Evolutionary conservation across 768 basidiomycete species (phyloP), one percentile per base, ranked within the genome.

Genomic region (Trametes coccinea): DNA sequence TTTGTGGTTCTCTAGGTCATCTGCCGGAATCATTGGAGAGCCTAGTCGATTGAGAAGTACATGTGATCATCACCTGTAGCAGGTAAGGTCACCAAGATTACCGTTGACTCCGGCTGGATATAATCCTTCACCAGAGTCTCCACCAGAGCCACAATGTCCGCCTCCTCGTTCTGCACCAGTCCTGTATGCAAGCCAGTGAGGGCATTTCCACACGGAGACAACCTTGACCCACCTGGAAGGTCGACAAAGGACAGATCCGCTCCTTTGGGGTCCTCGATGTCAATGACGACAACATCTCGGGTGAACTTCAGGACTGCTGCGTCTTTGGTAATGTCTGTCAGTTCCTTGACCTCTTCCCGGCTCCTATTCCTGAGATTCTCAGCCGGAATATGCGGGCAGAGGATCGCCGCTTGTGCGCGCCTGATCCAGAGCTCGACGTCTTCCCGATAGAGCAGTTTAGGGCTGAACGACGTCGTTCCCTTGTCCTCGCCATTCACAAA

Each of bases 31-130:
- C 17, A 41, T 13, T 16, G 29, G 14, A 17, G 66, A 37, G 34
- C 34, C 5, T 0, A 37, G 34, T 6, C 34, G 34, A 37, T 37
- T 37, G 34, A 37, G 34, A 37, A 37, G 34, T 37, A 37, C 34
- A 37, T 37, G 34, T 2, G 2, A 5, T 37, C 34, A 37, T 37
- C 34, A 86, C 88, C 87, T 51, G 75, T 82, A 79, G 87, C 85
- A 0, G 89, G 86, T 55, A 89, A 82, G 0, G 86, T 82, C 0
- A 89, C 80, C 1, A 91, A 77, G 55, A 90, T 85, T 10, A 91
- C 68, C 0, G 84, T 83, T 50, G 87, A 86, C 7, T 73, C 61
- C n/a, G 72, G 72, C 5, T 45, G 53, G 62, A 88, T 84, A 52
- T 84, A 77, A 2, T 70, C 66, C 37, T 76, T 77, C 0, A 82